Evolutionary conservation across 2,329 filamentous ascomycete species (phyloP).

Genomic region (Paecilomyces fulvus): DNA sequence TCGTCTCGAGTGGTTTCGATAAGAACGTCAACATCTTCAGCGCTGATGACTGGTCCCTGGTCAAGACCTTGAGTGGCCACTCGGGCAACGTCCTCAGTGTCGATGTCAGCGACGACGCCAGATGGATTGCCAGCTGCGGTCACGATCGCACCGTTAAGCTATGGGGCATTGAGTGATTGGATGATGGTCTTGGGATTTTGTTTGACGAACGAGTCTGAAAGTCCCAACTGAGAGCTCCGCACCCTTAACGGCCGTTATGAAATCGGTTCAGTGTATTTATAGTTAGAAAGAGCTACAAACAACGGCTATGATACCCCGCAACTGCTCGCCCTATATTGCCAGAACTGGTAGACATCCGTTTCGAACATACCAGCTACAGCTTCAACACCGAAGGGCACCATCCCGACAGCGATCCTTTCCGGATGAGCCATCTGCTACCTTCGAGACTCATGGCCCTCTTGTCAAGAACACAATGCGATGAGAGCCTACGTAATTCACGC

Average conservation of each 20-base stretch:
- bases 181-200: neutral
- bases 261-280: neutral
- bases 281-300: neutral
- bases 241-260: neutral
- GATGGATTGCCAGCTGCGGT: constrained; percentile 89
- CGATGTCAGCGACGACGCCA: constrained; percentile 76
- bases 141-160: constrained; percentile 94
- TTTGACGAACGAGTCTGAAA: neutral
- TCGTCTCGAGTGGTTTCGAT: constrained; percentile 86
- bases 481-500: too few relatives aligned
- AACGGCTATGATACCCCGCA: neutral
- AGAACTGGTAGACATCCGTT: too few relatives aligned
- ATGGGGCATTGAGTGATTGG: constrained; percentile 76
- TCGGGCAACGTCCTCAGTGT: constrained; percentile 86
- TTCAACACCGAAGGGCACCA: too few relatives aligned
- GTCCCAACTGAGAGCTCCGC: neutral
- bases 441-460: too few relatives aligned
- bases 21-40: constrained; percentile 93
- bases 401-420: too few relatives aligned
- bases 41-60: constrained; percentile 87
- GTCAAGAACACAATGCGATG: too few relatives aligned
- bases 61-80: constrained; percentile 82
- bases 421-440: too few relatives aligned
- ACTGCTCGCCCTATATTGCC: neutral
- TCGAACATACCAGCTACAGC: too few relatives aligned